Evolutionary conservation across 352 stramenopile species (phyloP).

Genomic region (Globisporangium parvum): DNA sequence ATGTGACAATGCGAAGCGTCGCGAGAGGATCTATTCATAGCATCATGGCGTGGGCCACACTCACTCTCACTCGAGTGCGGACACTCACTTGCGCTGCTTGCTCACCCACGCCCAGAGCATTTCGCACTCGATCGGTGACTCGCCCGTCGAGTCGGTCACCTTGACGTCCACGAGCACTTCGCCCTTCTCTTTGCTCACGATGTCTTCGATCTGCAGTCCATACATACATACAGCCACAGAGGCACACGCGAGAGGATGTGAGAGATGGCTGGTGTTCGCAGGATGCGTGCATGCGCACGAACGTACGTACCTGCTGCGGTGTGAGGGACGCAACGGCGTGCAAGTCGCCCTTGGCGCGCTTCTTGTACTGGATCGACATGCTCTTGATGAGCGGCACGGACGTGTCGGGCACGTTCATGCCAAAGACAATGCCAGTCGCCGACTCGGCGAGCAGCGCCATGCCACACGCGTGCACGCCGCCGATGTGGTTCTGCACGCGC

Average conservation of each 20-base stretch:
- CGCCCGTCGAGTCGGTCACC: conserved; percentile 65
- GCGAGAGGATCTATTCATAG: background rate
- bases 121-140: conserved; percentile 74
- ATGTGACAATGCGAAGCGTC: too few relatives aligned
- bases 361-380: conserved; percentile 81
- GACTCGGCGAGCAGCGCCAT: conserved; percentile 84
- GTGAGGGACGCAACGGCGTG: conserved; percentile 63
- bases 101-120: conserved; percentile 84
- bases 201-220: conserved; percentile 27
- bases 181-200: conserved; percentile 65
- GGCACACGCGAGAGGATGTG: too few relatives aligned
- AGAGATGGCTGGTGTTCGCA: background rate
- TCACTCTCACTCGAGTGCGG: too few relatives aligned
- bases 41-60: too few relatives aligned
- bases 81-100: conserved; percentile 36
- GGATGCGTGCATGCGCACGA: background rate
- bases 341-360: conserved; percentile 62
- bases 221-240: too few relatives aligned
- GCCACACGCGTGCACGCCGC: conserved; percentile 76
- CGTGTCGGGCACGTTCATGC: conserved; percentile 83
- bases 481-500: conserved; percentile 87
- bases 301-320: conserved; percentile 38
- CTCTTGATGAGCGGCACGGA: conserved; percentile 77
- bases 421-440: conserved; percentile 78
- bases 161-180: conserved; percentile 63